phyloP scores from a whole-genome alignment of 2,329 filamentous ascomycete species.

The Fusarium dimerum region DNA sequence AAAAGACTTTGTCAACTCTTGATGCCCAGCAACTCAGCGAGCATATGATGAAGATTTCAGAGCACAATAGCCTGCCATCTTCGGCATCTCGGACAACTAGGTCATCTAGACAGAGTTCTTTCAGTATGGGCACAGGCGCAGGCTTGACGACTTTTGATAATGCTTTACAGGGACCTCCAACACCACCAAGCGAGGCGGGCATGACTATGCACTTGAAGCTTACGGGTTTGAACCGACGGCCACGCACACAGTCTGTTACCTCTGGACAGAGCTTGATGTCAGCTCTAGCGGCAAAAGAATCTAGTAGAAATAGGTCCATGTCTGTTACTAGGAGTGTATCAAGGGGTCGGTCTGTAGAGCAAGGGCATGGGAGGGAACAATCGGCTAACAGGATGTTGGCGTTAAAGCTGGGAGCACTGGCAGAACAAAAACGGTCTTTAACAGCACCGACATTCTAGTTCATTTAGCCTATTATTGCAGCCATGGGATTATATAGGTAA shows the following conservation, averaged over 20 bases:
- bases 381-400: slow-evolving; percentile 15
- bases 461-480: too few relatives aligned
- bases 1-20: neutral
- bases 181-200: slow-evolving; percentile 6
- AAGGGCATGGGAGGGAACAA: neutral
- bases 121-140: slow-evolving; percentile 7
- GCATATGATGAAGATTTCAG: slow-evolving; percentile 2
- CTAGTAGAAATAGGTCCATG: slow-evolving; percentile 12
- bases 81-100: neutral
- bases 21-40: neutral
- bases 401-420: slow-evolving; percentile 21
- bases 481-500: too few relatives aligned
- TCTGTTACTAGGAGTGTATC: slow-evolving; percentile 2
- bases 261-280: slow-evolving; percentile 9
- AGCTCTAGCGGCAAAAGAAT: neutral
- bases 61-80: slow-evolving; percentile 1
- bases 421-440: slow-evolving; percentile 4
- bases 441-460: neutral
- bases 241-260: neutral
- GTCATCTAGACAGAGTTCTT: slow-evolving; percentile 5
- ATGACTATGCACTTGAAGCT: slow-evolving; percentile 7
- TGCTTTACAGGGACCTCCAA: neutral
- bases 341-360: slow-evolving; percentile 4
- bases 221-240: slow-evolving; percentile 5
- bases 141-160: neutral